Evolutionary conservation across 768 basidiomycete genomes (phyloP).

Genomic region (Suillus tomentosus): DNA sequence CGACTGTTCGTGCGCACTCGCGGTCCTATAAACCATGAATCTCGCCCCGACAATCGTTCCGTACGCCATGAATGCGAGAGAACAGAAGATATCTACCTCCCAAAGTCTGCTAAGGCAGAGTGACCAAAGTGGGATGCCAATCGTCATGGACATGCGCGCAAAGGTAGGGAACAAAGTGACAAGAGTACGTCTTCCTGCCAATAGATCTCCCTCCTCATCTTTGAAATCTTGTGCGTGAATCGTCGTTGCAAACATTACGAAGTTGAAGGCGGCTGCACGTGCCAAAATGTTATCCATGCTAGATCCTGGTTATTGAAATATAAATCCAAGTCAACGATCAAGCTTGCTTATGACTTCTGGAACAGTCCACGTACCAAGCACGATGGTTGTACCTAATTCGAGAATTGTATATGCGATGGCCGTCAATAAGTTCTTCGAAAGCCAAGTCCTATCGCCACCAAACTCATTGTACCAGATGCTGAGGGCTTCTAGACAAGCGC

Average conservation of each 20-base stretch:
- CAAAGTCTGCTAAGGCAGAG: conserved; percentile 8
- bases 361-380: conserved; percentile 23
- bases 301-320: conserved; percentile 14
- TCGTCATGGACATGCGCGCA: conserved; percentile 9
- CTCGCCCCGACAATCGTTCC: conserved; percentile 5
- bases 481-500: conserved; percentile 24
- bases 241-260: conserved; percentile 27
- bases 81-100: conserved; percentile 5
- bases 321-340: conserved; percentile 11
- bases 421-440: conserved; percentile 26
- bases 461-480: conserved; percentile 36
- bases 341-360: not conserved
- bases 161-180: conserved; percentile 38
- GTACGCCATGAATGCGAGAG: conserved; percentile 1
- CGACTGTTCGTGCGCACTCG: conserved; percentile 4
- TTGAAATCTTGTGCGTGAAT: conserved; percentile 26
- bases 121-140: conserved; percentile 12
- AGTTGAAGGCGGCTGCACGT: conserved; percentile 25
- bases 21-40: conserved; percentile 5
- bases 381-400: conserved; percentile 28
- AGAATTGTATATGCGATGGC: conserved; percentile 28
- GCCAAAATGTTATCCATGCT: conserved; percentile 13
- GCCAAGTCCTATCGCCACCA: conserved; percentile 22
- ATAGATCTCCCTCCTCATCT: conserved; percentile 38
- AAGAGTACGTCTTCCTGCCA: conserved; percentile 35